A percentile compares a stretch with the other conserved stretches of the same genome.
Evolutionary conservation across 169 alveolate species (phyloP).

Genomic region (Plasmodium gallinaceum): DNA sequence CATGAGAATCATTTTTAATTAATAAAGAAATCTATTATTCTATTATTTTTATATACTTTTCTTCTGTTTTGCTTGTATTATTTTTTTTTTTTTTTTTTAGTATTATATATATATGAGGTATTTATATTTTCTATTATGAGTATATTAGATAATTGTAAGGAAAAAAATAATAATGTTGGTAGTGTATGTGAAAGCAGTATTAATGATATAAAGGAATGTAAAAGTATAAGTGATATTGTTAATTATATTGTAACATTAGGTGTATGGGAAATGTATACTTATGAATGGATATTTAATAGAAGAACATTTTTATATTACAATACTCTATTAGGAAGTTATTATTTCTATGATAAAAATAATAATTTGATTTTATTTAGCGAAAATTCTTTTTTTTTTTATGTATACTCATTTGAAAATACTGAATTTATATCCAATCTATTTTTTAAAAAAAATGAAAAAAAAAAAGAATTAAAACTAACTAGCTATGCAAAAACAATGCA

Average conservation of each 20-base stretch:
- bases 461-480: conserved; percentile 39
- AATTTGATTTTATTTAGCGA: conserved; percentile 53
- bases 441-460: conserved; percentile 24
- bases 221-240: conserved; percentile 40
- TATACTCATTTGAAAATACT: conserved; percentile 48
- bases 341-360: conserved; percentile 65
- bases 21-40: too few relatives aligned
- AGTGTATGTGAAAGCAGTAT: not conserved
- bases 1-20: too few relatives aligned
- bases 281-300: conserved; percentile 64
- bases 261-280: conserved; percentile 69
- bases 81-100: too few relatives aligned
- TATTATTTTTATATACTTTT: too few relatives aligned
- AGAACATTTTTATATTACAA: conserved; percentile 58
- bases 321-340: conserved; percentile 36
- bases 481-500: conserved; percentile 73
- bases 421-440: conserved; percentile 48
- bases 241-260: conserved; percentile 49
- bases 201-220: conserved; percentile 36
- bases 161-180: not conserved
- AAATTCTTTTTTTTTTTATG: conserved; percentile 55
- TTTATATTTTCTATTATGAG: conserved; percentile 21
- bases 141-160: not conserved
- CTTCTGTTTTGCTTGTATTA: too few relatives aligned
- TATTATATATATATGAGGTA: not conserved